phyloP scores from a whole-genome alignment of 352 stramenopile species.

The Phytophthora capsici region DNA sequence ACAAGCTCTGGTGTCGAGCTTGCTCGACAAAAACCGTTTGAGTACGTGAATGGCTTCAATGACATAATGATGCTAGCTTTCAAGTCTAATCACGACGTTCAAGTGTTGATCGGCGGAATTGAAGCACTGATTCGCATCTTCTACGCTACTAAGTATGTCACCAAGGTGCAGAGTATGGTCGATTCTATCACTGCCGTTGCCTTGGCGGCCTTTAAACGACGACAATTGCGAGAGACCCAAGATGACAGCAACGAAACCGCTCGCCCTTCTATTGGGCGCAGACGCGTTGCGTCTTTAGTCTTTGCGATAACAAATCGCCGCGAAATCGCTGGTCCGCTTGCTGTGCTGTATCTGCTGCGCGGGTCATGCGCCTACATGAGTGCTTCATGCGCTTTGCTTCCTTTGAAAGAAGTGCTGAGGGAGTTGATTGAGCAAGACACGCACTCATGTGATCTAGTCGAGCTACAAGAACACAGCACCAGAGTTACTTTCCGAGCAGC shows the following conservation, averaged over 20 bases:
- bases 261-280: neutral
- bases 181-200: neutral
- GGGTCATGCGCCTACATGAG: neutral
- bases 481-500: neutral
- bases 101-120: neutral
- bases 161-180: neutral
- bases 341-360: neutral
- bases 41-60: constrained; percentile 7
- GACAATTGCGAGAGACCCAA: neutral
- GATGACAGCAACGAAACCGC: too few species aligned
- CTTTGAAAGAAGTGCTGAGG: neutral
- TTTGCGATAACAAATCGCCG: neutral
- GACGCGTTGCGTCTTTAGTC: neutral
- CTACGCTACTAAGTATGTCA: neutral
- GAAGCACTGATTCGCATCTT: neutral
- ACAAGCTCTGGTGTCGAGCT: neutral
- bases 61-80: neutral
- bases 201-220: neutral
- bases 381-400: neutral
- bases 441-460: neutral
- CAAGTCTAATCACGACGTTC: neutral
- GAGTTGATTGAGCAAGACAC: neutral
- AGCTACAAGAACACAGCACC: too few species aligned
- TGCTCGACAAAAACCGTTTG: neutral
- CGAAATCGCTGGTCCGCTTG: neutral